Percentiles rank a stretch among this genome's conserved stretches.
Evolutionary conservation across 108 stramenopile genomes (phyloP).

Genomic region (Fistulifera pelliculosa): DNA sequence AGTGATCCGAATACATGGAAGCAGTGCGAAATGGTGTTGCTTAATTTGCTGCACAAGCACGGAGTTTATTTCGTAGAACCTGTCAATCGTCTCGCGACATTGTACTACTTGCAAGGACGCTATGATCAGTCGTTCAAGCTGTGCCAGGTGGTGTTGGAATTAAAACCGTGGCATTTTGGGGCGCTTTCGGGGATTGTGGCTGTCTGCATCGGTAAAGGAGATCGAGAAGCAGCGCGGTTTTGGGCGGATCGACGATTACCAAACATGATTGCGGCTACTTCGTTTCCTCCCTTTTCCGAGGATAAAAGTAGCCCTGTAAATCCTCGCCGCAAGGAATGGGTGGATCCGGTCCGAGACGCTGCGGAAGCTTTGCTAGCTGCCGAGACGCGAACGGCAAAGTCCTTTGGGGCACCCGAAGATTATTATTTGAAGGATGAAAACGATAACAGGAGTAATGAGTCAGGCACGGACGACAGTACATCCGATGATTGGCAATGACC

Average conservation of each 20-base stretch:
- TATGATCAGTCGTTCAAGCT: slow-evolving; percentile 39
- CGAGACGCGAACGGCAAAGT: slow-evolving; percentile 13
- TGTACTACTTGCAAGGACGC: slow-evolving; percentile 54
- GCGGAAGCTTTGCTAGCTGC: slow-evolving; percentile 13
- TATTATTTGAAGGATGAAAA: not conserved
- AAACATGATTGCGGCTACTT: slow-evolving; percentile 5
- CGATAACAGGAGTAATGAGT: too few species aligned
- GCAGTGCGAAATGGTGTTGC: slow-evolving; percentile 34
- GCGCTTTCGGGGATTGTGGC: slow-evolving; percentile 64
- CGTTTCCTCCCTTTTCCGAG: slow-evolving; percentile 1
- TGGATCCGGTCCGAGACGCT: slow-evolving; percentile 21
- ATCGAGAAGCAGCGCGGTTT: slow-evolving; percentile 30
- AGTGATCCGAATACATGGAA: slow-evolving; percentile 32
- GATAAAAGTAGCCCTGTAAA: slow-evolving; percentile 7
- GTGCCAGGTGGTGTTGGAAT: slow-evolving; percentile 46
- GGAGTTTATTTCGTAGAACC: slow-evolving; percentile 61
- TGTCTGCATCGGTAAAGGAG: slow-evolving; percentile 39
- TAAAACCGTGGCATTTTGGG: slow-evolving; percentile 79
- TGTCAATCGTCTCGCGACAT: slow-evolving; percentile 63
- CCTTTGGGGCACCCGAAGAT: slow-evolving; percentile 29
- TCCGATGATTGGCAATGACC: too few species aligned
- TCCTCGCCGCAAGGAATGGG: slow-evolving; percentile 35
- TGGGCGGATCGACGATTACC: slow-evolving; percentile 59
- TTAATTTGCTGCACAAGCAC: slow-evolving; percentile 42
- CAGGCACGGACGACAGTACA: too few species aligned